Evolutionary conservation across 768 basidiomycete species (phyloP), one percentile per base, ranked within the genome.

Genomic region (Auriscalpium microsporum): DNA sequence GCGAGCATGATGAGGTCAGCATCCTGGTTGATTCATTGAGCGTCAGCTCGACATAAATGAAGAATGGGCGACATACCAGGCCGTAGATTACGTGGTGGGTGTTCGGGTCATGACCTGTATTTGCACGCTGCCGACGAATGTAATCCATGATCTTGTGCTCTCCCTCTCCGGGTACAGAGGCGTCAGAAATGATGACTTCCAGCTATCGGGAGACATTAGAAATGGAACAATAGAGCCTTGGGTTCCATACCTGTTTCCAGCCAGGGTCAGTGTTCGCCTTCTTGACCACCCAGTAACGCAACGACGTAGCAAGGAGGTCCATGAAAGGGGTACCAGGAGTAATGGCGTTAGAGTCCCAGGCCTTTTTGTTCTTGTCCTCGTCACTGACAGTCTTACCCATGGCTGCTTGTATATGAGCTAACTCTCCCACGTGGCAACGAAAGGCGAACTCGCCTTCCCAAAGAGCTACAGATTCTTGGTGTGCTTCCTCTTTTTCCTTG

Each of bases 81-180:
- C 96, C 96, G 72, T 98, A 99, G 59, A 99, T 98, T 54, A 98
- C 95, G 67, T 99, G 96, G 36, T 78, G 78, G 3, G 94, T 97
- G 67, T 99, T 98, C 17, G 95, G 86, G 69, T 99, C 86, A 71
- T 98, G 86, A n/a, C 84, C 87, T 21, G 81, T 80, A 65, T 94
- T 90, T 50, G 79, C 76, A 51, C 96, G 80, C 64, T 96, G 94
- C 36, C 94, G 79, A 54, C 96, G 78, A 60, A 99, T 95, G 68
- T 81, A 98, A 68, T 98, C 96, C 94, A 99, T 97, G 60, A 99
- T 97, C 75, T 99, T 99, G 71, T 99, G 96, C 68, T 99, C 96
- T 67, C 96, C 96, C 71, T 99, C 96, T 62, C 96, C 96, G 1
- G 96, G 95, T 11, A 98, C 96, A 54, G 88, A 84, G 2, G 96